Conservation (phyloP, 352 stramenopile species). For the Thraustochytrium sp. region DNA sequence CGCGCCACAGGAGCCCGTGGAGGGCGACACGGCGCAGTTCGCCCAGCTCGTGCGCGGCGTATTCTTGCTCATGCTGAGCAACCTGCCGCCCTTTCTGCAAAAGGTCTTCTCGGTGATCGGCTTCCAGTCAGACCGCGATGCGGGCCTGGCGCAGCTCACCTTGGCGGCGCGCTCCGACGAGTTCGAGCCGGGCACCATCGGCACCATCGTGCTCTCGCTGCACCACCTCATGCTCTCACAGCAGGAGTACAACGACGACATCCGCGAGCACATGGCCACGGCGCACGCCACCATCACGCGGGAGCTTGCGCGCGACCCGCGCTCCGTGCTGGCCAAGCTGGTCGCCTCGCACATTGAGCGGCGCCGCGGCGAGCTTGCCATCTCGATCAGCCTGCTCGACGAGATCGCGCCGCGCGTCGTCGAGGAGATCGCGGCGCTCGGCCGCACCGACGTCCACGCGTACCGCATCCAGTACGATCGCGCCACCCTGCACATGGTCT, state of each 20-base stretch:
- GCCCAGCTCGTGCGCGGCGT: not conserved
- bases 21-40: not conserved
- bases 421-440: not conserved
- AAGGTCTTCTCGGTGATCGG: conserved; percentile 25
- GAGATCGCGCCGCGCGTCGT: not conserved
- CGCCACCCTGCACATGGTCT: not conserved
- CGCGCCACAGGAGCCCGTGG: not conserved
- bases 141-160: not conserved
- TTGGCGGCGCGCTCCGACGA: not conserved
- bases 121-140: not conserved
- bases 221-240: conserved; percentile 3
- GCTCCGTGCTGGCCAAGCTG: not conserved
- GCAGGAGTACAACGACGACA: conserved; percentile 20
- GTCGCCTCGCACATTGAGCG: not conserved
- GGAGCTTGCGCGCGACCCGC: not conserved
- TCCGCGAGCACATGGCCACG: not conserved
- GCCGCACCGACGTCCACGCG: not conserved
- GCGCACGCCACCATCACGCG: not conserved
- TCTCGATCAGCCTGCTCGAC: not conserved
- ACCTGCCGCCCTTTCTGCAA: conserved; percentile 9
- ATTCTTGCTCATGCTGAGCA: conserved; percentile 14
- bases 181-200: conserved; percentile 10
- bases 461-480: conserved; percentile 18
- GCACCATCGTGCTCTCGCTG: not conserved
- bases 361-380: not conserved